Conservation (phyloP, 2,329 filamentous ascomycete genomes). For the Fusarium incarnatum region DNA sequence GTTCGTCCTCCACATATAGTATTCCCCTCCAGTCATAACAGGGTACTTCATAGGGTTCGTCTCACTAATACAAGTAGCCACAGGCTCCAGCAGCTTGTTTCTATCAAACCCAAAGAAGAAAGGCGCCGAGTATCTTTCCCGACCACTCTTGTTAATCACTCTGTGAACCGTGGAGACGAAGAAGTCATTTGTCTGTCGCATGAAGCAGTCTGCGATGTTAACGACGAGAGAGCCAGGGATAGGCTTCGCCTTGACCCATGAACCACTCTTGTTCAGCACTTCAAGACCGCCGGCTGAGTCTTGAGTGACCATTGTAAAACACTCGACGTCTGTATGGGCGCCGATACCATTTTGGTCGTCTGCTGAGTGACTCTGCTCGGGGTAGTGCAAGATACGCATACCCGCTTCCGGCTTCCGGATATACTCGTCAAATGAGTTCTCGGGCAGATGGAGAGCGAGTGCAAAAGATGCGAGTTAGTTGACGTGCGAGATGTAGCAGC, state of each 20-base stretch:
- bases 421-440: background rate
- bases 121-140: slow-evolving; percentile 58
- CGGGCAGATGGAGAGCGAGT: background rate
- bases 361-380: slow-evolving; percentile 21
- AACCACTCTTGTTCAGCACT: slow-evolving; percentile 56
- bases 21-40: slow-evolving; percentile 50
- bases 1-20: slow-evolving; percentile 51
- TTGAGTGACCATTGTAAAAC: slow-evolving; percentile 61
- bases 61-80: slow-evolving; percentile 49
- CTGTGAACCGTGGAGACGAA: slow-evolving; percentile 63
- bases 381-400: slow-evolving; percentile 2
- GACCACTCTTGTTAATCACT: slow-evolving; percentile 55
- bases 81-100: slow-evolving; percentile 44
- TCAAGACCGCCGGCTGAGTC: slow-evolving; percentile 58
- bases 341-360: slow-evolving; percentile 50
- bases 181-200: slow-evolving; percentile 62
- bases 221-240: slow-evolving; percentile 60
- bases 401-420: background rate
- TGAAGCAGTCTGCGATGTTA: slow-evolving; percentile 64
- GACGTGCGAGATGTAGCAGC: background rate
- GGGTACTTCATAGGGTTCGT: slow-evolving; percentile 51
- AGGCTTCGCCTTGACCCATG: slow-evolving; percentile 58
- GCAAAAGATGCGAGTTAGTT: background rate
- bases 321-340: slow-evolving; percentile 62
- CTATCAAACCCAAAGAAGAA: slow-evolving; percentile 59